Evolutionary conservation across 2,329 filamentous ascomycete species (phyloP), one percentile per base, ranked within the genome.

Genomic region (Monilinia fructigena): DNA sequence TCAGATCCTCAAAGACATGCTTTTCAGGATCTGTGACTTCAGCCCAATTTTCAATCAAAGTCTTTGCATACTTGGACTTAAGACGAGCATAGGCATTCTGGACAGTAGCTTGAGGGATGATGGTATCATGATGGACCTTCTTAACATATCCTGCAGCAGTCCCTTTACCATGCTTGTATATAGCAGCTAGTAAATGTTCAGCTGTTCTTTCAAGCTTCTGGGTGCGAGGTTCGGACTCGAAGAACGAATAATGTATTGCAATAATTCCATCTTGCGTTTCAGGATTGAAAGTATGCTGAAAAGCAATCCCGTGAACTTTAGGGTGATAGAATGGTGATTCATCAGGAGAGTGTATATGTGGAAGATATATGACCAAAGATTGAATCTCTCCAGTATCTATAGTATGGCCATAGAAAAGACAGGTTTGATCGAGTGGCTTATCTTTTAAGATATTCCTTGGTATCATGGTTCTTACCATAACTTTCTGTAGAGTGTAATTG

Each of bases 1-100:
- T 85, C 26, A 99, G 80, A 75, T 98, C 94, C 76, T 99, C 95
- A 77, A 97, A 98, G 3, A 98, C 92, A 75, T 98, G 93, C 77
- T 98, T 99, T 20, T 82, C 82, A 0, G 93, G 91, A 75, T 96
- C 93, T 0, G 93, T 98, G 62, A 85, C 84, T 79, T 98, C 95
- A 18, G 87, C 88, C 95, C 94, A 99, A 1, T 78, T 80, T n/a
- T 85, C 78, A 18, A 93, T 89, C 16, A 99, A 80, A 1, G 78
- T 74, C 26, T 85, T 84, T 0, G 92, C 92, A 75, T 98, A 93
- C 72, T 85, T 89, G 63, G 85, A 81, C 78, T 98, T 98, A 8
- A 99, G 83, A 23, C 82, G 81, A 0, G 89, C 83, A 76, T 97
- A 98, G 0, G 89, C 93, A 73, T 93, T 86, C 76, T 98, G 94